Conservation (phyloP, 495 filamentous ascomycete genomes). For the Talaromyces thailandensis region DNA sequence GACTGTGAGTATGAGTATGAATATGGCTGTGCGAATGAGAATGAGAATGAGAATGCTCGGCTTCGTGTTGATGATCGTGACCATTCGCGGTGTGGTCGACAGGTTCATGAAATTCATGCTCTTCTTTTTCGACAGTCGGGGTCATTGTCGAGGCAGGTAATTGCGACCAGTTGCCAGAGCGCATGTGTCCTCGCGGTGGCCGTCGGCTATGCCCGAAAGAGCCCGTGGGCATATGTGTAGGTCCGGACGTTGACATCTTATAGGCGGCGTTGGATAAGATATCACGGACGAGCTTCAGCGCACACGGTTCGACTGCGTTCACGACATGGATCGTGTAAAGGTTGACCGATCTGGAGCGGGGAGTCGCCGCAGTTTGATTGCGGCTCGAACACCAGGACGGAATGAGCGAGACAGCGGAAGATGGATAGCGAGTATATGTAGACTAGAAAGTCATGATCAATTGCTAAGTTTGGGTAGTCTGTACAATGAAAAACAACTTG, state of each 20-base stretch:
- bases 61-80: constrained; percentile 17
- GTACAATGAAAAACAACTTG: background rate
- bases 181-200: constrained; percentile 25
- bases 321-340: background rate
- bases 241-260: constrained; percentile 29
- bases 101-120: background rate
- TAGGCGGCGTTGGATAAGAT: no score
- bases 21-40: constrained; percentile 27
- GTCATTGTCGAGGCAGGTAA: constrained; percentile 22
- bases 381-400: background rate
- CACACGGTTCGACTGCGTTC: background rate
- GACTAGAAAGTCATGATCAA: background rate
- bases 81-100: constrained; percentile 8
- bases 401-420: background rate
- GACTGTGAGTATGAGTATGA: constrained; percentile 18
- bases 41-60: constrained; percentile 22
- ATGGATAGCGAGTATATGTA: background rate
- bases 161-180: constrained; percentile 27
- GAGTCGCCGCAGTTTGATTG: background rate
- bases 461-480: background rate
- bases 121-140: constrained; percentile 10
- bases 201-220: constrained; percentile 25
- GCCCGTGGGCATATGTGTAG: constrained; percentile 20
- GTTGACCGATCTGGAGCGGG: background rate
- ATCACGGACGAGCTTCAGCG: background rate